Conservation (phyloP, 2,329 filamentous ascomycete species). For the Cercospora nicotianae region DNA sequence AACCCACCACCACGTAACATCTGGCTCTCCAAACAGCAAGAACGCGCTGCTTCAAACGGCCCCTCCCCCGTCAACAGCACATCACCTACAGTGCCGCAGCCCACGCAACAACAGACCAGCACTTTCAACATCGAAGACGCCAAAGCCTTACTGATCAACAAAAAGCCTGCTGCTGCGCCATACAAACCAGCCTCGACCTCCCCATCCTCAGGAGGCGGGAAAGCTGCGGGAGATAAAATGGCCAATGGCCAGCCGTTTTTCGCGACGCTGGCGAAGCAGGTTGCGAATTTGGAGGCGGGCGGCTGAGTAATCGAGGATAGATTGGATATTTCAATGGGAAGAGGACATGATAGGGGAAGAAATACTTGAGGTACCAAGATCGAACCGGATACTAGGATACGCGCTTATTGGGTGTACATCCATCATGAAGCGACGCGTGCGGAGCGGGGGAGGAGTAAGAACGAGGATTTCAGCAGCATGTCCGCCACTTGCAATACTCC, state of each 20-base stretch:
- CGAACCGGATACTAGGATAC: background rate
- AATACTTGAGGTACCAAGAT: background rate
- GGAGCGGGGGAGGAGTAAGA: background rate
- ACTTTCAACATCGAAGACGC: slow-evolving; percentile 9
- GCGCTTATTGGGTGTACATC: background rate
- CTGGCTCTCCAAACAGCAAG: slow-evolving; percentile 6
- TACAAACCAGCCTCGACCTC: background rate
- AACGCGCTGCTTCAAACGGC: background rate
- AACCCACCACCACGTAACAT: slow-evolving; percentile 7
- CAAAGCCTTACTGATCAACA: background rate
- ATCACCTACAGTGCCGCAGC: background rate
- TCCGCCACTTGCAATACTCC: background rate
- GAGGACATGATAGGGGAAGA: background rate
- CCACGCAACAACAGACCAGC: background rate
- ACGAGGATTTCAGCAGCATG: background rate
- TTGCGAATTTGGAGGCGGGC: slow-evolving; percentile 7
- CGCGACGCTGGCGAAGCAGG: slow-evolving; percentile 2
- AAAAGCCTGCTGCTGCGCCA: background rate
- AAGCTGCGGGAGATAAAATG: background rate
- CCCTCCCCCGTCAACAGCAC: slow-evolving; percentile 3
- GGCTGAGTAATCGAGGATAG: background rate
- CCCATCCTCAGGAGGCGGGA: background rate
- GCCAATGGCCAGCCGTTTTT: slow-evolving; percentile 6
- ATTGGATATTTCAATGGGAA: background rate
- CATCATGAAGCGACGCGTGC: background rate